Percentiles rank a stretch among this genome's conserved stretches.
phyloP scores from a whole-genome alignment of 2,329 filamentous ascomycete species.

The Fusarium sp. region DNA sequence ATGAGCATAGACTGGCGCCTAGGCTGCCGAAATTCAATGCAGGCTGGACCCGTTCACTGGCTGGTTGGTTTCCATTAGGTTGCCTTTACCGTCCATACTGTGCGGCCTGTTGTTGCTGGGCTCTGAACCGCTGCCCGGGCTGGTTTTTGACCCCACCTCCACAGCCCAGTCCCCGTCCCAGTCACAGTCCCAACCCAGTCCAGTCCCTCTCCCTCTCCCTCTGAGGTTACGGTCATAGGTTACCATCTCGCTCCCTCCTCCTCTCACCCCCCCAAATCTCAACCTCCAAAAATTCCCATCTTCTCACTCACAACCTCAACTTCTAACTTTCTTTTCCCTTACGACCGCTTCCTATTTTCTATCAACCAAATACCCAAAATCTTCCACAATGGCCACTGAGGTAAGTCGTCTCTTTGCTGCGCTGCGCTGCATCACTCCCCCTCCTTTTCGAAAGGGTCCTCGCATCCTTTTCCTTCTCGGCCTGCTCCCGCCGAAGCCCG shows the following conservation, averaged over 20 bases:
- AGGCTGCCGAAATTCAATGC: slow-evolving; percentile 23
- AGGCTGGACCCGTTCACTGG: background rate
- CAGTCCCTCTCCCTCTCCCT: slow-evolving; percentile 30
- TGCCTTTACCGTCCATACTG: background rate
- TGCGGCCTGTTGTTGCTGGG: slow-evolving; percentile 32
- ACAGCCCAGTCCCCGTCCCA: slow-evolving; percentile 26
- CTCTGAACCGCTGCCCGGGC: slow-evolving; percentile 12
- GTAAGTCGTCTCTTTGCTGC: slow-evolving; percentile 42
- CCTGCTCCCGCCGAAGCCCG: slow-evolving; percentile 34
- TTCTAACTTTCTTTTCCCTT: slow-evolving; percentile 36
- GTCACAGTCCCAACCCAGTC: slow-evolving; percentile 22
- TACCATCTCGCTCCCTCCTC: slow-evolving; percentile 37
- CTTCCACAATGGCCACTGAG: slow-evolving; percentile 52
- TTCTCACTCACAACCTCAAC: slow-evolving; percentile 36
- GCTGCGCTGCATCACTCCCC: slow-evolving; percentile 15
- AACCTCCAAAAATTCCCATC: slow-evolving; percentile 44
- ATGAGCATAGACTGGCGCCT: background rate
- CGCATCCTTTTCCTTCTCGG: slow-evolving; percentile 40
- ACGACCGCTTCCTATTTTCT: slow-evolving; percentile 37
- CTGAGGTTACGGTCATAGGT: slow-evolving; percentile 20
- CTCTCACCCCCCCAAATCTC: slow-evolving; percentile 46
- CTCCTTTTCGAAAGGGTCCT: slow-evolving; percentile 8
- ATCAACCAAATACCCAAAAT: slow-evolving; percentile 40
- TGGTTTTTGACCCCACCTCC: slow-evolving; percentile 43
- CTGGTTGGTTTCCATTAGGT: background rate